phyloP scores from a whole-genome alignment of 345 rosid species.

The Citrus australasica region DNA sequence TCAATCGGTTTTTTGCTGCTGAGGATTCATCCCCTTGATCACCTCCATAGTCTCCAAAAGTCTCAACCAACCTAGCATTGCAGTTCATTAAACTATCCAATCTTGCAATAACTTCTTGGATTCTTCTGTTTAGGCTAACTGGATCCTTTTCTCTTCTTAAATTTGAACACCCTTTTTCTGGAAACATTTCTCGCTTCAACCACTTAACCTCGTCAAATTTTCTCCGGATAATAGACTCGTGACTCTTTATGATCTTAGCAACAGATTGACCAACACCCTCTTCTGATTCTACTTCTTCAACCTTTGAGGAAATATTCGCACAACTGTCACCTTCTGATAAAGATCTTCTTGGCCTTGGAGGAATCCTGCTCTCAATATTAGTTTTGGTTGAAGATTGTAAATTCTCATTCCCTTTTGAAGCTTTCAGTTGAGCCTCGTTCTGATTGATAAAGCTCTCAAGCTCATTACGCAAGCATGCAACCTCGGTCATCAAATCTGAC shows the following conservation, averaged over 20 bases:
- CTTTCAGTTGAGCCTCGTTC: slow-evolving; percentile 11
- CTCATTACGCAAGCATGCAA: slow-evolving; percentile 35
- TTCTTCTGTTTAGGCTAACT: slow-evolving; percentile 23
- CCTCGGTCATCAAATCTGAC: slow-evolving; percentile 32
- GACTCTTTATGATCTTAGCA: slow-evolving; percentile 60
- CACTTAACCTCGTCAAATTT: slow-evolving; percentile 38
- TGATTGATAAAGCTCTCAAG: slow-evolving; percentile 33
- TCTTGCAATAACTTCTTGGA: slow-evolving; percentile 38
- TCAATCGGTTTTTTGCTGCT: neutral
- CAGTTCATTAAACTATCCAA: slow-evolving; percentile 37
- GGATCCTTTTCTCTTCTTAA: slow-evolving; percentile 28
- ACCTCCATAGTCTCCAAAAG: slow-evolving; percentile 8
- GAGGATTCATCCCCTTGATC: slow-evolving; percentile 2
- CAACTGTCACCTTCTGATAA: slow-evolving; percentile 15
- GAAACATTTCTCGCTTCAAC: slow-evolving; percentile 20
- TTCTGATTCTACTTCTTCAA: slow-evolving; percentile 14
- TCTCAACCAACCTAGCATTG: slow-evolving; percentile 25
- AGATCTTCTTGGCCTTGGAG: slow-evolving; percentile 14
- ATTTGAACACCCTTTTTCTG: slow-evolving; percentile 14
- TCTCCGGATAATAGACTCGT: slow-evolving; percentile 54
- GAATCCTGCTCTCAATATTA: slow-evolving; percentile 1
- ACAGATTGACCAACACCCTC: slow-evolving; percentile 31
- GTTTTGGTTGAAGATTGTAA: neutral
- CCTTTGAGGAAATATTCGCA: neutral
- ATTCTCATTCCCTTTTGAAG: slow-evolving; percentile 10